phyloP scores from a whole-genome alignment of 2,329 filamentous ascomycete genomes.

The Epichloe gansuensis region DNA sequence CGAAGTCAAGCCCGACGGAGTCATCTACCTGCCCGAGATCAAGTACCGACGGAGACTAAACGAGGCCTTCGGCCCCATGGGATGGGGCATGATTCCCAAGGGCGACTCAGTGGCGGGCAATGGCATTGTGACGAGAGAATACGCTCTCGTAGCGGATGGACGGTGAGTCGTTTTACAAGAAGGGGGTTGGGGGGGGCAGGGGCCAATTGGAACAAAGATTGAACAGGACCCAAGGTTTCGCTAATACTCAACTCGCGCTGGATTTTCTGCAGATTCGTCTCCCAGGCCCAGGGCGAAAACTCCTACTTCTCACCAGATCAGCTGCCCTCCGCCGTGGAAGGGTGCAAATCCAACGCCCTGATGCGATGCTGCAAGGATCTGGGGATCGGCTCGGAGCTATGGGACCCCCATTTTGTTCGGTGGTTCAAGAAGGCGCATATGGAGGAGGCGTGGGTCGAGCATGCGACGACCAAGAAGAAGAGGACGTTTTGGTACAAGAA shows the following conservation, averaged over 20 bases:
- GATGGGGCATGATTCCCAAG: conserved; percentile 84
- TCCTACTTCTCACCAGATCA: conserved; percentile 82
- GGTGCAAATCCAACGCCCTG: conserved; percentile 93
- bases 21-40: conserved; percentile 94
- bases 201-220: too few relatives aligned
- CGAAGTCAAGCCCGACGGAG: conserved; percentile 95
- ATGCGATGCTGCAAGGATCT: conserved; percentile 98
- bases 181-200: too few relatives aligned
- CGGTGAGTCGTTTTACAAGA: conserved; percentile 41
- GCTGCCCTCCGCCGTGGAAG: conserved; percentile 88
- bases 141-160: conserved; percentile 78
- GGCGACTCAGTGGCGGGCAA: conserved; percentile 77
- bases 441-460: conserved; percentile 81
- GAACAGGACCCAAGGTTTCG: too few relatives aligned
- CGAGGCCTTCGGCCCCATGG: conserved; percentile 81
- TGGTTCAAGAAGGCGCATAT: conserved; percentile 64
- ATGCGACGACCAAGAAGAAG: conserved; percentile 75
- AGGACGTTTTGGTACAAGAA: conserved; percentile 78
- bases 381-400: conserved; percentile 86
- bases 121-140: conserved; percentile 75
- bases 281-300: conserved; percentile 87
- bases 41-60: conserved; percentile 92
- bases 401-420: conserved; percentile 87
- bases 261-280: conserved; percentile 56
- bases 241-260: not conserved